Evolutionary conservation across 352 stramenopile genomes (phyloP), one percentile per base, ranked within the genome.

Genomic region (Albugo laibachii): DNA sequence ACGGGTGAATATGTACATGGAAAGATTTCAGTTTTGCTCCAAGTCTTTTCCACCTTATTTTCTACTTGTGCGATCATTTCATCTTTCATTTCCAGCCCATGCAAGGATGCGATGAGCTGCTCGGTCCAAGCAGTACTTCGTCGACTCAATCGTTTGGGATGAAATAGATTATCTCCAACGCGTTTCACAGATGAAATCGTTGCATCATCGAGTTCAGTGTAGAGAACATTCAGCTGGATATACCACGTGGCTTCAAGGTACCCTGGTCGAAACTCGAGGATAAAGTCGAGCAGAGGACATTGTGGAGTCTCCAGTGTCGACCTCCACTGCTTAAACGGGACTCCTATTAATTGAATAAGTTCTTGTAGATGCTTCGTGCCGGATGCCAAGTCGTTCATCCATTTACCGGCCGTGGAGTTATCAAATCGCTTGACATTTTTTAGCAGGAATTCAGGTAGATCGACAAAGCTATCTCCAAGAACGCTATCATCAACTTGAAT

Each of bases 271-370:
- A 86, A 92, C 6, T 58, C 63, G 21, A 84, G 68, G 14, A 92
- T 69, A 50, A 68, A 77, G 15, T 92, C 78, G 2, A 92, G 58
- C 14, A 92, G 47, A 12, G 73, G 75, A 36, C 78, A 92, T 54
- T 84, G 87, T 19, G 73, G 78, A 13, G 80, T 62, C 15, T 82
- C 77, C 3, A 69, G 61, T 5, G 82, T 68, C 11, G 78, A 68
- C 1, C 69, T 65, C 78, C 78, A 92, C 46, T 87, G 71, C 53
- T 88, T 84, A 50, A 88, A 87, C 1, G 78, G 75, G 1, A 92
- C 74, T 2, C 78, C 76, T 45, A 83, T 68, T 4, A 61, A 60
- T 49, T 92, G 75, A 16, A 85, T 72, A 14, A 92, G 59, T 34
- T 87, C 76, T 24, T 69, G 57, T 20, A 81, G 63, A 48, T 61